Evolutionary conservation across 768 basidiomycete species (phyloP).

Genomic region (Kwoniella shandongensis): DNA sequence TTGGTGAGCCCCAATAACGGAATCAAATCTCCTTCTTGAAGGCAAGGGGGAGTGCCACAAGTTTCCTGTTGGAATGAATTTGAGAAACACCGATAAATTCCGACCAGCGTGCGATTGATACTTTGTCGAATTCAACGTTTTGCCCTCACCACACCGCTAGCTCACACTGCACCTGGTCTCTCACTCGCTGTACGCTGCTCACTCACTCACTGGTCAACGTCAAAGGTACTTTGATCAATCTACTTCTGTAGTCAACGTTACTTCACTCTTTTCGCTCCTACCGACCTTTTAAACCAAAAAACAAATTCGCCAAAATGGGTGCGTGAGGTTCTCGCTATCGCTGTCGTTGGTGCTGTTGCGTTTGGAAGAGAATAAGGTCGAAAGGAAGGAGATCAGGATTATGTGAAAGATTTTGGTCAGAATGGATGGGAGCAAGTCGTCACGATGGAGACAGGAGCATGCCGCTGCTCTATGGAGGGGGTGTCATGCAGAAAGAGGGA

Average conservation of each 20-base stretch:
- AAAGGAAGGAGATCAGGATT: background rate
- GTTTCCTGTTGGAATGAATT: background rate
- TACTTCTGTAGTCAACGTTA: background rate
- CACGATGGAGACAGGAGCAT: background rate
- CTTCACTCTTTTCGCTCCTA: constrained; percentile 8
- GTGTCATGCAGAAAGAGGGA: background rate
- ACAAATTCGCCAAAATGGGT: constrained; percentile 46
- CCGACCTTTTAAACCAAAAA: constrained; percentile 11
- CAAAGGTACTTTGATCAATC: background rate
- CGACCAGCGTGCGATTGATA: background rate
- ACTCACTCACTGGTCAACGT: background rate
- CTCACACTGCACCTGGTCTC: background rate
- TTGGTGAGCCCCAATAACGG: too few relatives aligned
- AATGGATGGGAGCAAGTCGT: background rate
- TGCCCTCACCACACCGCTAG: background rate
- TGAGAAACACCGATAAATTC: constrained; percentile 34
- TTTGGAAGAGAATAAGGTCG: background rate
- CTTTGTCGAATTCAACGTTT: constrained; percentile 10
- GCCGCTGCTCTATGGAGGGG: too few relatives aligned
- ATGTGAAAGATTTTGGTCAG: background rate
- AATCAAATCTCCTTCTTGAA: too few relatives aligned
- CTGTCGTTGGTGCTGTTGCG: background rate
- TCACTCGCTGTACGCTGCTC: constrained; percentile 4
- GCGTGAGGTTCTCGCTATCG: constrained; percentile 17
- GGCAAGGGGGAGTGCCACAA: background rate